These are phyloP conservation scores for Hypoxylon cercidicola DNA, from an alignment of 495 filamentous ascomycete species.

Conservation along the genomic window DNA sequence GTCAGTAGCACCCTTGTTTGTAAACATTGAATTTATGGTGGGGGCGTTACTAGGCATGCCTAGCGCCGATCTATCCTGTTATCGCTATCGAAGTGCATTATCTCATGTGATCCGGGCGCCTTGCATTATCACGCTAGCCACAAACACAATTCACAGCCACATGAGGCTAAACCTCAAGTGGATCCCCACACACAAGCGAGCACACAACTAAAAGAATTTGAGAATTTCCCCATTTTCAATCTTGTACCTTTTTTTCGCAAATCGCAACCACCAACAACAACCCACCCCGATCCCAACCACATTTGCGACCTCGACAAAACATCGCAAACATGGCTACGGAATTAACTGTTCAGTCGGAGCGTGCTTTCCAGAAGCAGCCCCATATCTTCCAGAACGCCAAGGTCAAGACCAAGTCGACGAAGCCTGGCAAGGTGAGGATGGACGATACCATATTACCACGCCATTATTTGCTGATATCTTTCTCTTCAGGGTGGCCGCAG, in stretches of 20 bases:
- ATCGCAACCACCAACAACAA: slow-evolving; percentile 36
- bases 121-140: not conserved
- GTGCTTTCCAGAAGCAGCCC: slow-evolving; percentile 99
- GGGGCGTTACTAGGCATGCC: slow-evolving; percentile 7
- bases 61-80: not conserved
- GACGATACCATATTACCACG: slow-evolving; percentile 1
- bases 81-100: slow-evolving; percentile 3
- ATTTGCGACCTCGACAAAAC: slow-evolving; percentile 51
- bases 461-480: not conserved
- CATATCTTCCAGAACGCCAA: slow-evolving; percentile 99
- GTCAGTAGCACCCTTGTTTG: slow-evolving; percentile 42
- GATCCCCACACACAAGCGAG: slow-evolving; percentile 35
- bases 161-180: slow-evolving; percentile 29
- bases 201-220: slow-evolving; percentile 46
- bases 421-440: slow-evolving; percentile 75
- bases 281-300: slow-evolving; percentile 39
- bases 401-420: slow-evolving; percentile 85
- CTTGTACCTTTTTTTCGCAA: slow-evolving; percentile 32
- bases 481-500: slow-evolving; percentile 69
- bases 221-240: slow-evolving; percentile 44
- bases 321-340: slow-evolving; percentile 95
- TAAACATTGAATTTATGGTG: slow-evolving; percentile 42
- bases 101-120: slow-evolving; percentile 1
- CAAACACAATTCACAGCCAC: slow-evolving; percentile 19
- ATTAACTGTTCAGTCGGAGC: slow-evolving; percentile 97